phyloP scores from a whole-genome alignment of 192 early-diverging fungal genomes.

The Dissophora globulifera region DNA sequence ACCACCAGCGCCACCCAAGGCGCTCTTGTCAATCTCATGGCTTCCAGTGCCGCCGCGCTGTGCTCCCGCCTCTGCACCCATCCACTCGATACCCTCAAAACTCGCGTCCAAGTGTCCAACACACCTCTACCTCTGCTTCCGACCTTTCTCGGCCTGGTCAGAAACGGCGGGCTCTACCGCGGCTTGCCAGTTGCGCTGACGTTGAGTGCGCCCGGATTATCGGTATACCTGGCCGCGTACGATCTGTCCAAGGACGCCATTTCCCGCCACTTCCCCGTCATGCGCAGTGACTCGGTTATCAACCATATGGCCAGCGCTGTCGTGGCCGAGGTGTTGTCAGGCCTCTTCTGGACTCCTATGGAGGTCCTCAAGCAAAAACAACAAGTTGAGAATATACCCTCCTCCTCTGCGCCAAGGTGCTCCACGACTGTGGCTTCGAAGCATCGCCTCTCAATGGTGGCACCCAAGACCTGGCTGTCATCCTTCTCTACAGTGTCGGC shows the following conservation, averaged over 20 bases:
- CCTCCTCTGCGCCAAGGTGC: neutral
- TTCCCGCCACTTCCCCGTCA: slow-evolving; percentile 17
- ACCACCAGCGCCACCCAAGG: slow-evolving; percentile 19
- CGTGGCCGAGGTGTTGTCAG: slow-evolving; percentile 72
- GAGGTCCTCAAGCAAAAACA: slow-evolving; percentile 82
- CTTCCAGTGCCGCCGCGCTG: slow-evolving; percentile 67
- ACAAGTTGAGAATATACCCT: slow-evolving; percentile 60
- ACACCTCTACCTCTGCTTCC: slow-evolving; percentile 22
- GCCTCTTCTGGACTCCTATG: slow-evolving; percentile 87
- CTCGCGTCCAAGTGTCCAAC: slow-evolving; percentile 65
- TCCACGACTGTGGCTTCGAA: neutral
- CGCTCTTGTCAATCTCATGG: slow-evolving; percentile 49
- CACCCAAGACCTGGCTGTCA: too few species aligned
- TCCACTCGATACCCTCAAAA: slow-evolving; percentile 85
- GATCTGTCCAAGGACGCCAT: slow-evolving; percentile 67
- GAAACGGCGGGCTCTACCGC: slow-evolving; percentile 64
- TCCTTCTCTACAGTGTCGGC: neutral
- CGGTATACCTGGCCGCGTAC: slow-evolving; percentile 76
- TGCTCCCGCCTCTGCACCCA: slow-evolving; percentile 71
- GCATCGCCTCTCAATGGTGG: neutral
- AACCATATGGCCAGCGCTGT: slow-evolving; percentile 70
- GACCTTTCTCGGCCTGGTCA: slow-evolving; percentile 21
- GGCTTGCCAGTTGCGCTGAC: slow-evolving; percentile 75
- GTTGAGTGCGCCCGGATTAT: slow-evolving; percentile 78
- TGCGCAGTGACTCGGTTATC: slow-evolving; percentile 43